Base-by-base conservation (phyloP, 2,329 filamentous ascomycete genomes). In the Tolypocladium sp. region DNA sequence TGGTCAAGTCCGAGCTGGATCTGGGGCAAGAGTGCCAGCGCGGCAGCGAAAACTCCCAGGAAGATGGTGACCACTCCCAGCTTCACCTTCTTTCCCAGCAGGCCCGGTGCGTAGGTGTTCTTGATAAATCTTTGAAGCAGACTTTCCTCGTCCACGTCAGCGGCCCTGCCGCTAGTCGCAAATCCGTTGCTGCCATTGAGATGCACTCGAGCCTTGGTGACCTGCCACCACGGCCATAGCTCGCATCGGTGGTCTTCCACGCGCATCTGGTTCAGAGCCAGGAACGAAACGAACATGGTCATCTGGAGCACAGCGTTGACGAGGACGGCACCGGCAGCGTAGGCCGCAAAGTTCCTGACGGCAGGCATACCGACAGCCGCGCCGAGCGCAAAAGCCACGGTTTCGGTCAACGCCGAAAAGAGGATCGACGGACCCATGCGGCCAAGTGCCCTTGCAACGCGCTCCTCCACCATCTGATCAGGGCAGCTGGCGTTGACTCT, bases 261-360 rank as follows among this genome's bases (percentile, higher is more conserved):
- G 10, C 95, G 85, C 70, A 86, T 84, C 74, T 99, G 94, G 69
- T 99, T 99, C 60, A 96, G 81, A 2, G 92, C 86, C 9, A 99
- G 81, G 3, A 97, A 88, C 1, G 95, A 93, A 44, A 97, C 84
- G 69, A 99, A 99, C 86, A 97, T 93, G 1, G 95, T 99, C 65
- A 97, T 89, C 72, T 99, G 94, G 7, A 99, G 78, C n/a, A 97
- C 72, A 0, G 95, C 95, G 70, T 99, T 99, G 79, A 99, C 93
- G 66, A 97, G 87, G 13, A 99, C 94, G 13, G 94, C 94, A 56
- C 94, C 94, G 2, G 94, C 92, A 15, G 94, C 94, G 70, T 99
- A 99, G 3, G 93, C 87, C 20, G 94, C 95, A 74, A 99, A 99
- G 74, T 99, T 99, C 63, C 92, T 86, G 51, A 99, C 95, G 2